Base-by-base conservation (phyloP, 2,329 filamentous ascomycete species). In the Sporothrix dimorphospora region DNA sequence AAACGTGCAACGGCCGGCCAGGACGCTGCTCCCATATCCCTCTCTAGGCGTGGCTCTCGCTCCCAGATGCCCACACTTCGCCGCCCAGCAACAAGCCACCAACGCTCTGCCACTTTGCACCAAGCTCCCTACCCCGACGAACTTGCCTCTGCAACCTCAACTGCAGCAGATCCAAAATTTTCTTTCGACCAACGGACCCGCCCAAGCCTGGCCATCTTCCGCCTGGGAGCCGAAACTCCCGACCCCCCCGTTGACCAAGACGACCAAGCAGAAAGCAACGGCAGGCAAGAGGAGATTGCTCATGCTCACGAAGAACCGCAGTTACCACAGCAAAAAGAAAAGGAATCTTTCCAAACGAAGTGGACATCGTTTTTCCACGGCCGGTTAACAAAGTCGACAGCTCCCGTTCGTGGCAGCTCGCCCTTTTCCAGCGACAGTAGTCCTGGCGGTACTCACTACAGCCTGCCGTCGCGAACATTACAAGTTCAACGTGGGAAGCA, bases 71-170 rank as follows among this genome's bases (percentile, higher is more conserved):
- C 89, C 2, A 89, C 87, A 27, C 85, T 94, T 73, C 89, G 91
- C 72, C 85, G 92, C 76, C 92, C 92, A 69, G 91, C 91, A 61
- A 94, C 92, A 21, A 94, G 92, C 79, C 92, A 94, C 78, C 91
- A 94, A 79, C 86, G 92, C 76, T 92, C 91, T 61, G 89, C 89
- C 45, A 93, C 91, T 1, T 82, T 93, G 38, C 89, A 92, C 76
- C 86, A 89, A 73, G 79, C 83, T 38, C 79, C 73, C 12, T 59
- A 16, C 6, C 40, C 65, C 1, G 71, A 74, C 21, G 75, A 76
- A 34, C 73, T 73, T 51, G 63, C 71, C 45, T 71, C 75, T 38
- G 45, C 75, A n/a, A 71, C 74, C 45, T 73, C 75, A 34, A 72
- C 73, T 61, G 45, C 68, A 21, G 71, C 72, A 34, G 73, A 71